Percentiles rank a stretch among this genome's conserved stretches.
Conservation (phyloP, 1,139 yeast genomes). For the Saccharomyces hybrid region DNA sequence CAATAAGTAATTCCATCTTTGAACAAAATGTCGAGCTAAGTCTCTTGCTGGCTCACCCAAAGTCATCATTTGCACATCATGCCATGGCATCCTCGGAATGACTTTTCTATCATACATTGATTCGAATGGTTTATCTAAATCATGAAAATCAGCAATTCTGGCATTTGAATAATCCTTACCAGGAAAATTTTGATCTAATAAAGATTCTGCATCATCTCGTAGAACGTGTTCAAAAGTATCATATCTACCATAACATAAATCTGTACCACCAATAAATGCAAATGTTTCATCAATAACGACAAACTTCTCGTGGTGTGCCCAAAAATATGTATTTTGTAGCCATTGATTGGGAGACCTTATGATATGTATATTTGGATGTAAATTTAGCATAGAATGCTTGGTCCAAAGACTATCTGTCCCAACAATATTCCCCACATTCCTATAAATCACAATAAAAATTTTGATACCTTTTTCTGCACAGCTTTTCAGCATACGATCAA, state of each 20-base stretch:
- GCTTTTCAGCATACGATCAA: conserved; percentile 79
- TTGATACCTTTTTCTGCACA: conserved; percentile 95
- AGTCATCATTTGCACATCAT: conserved; percentile 94
- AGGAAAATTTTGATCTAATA: conserved; percentile 70
- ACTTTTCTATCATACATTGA: conserved; percentile 81
- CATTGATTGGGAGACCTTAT: conserved; percentile 94
- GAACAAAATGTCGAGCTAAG: conserved; percentile 87
- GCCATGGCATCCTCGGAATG: conserved; percentile 99
- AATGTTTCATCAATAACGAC: conserved; percentile 81
- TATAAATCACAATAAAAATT: conserved; percentile 84
- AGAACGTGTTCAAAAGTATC: conserved; percentile 95
- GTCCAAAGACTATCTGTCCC: conserved; percentile 93
- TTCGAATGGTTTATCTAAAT: conserved; percentile 78
- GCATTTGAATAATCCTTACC: conserved; percentile 98
- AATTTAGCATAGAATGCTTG: conserved; percentile 79
- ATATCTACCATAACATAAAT: conserved; percentile 89
- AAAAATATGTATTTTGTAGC: conserved; percentile 84
- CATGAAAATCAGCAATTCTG: conserved; percentile 77
- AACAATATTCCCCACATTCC: conserved; percentile 90
- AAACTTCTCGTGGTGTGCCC: conserved; percentile 98
- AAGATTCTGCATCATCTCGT: conserved; percentile 56
- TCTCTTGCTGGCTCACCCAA: conserved; percentile 96
- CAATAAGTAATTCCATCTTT: conserved; percentile 90
- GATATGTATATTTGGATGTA: conserved; percentile 82
- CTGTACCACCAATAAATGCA: conserved; percentile 93